These are phyloP conservation scores for Calonectria naviculata DNA, from an alignment of 2,329 filamentous ascomycete genomes.

Conservation along the genomic window DNA sequence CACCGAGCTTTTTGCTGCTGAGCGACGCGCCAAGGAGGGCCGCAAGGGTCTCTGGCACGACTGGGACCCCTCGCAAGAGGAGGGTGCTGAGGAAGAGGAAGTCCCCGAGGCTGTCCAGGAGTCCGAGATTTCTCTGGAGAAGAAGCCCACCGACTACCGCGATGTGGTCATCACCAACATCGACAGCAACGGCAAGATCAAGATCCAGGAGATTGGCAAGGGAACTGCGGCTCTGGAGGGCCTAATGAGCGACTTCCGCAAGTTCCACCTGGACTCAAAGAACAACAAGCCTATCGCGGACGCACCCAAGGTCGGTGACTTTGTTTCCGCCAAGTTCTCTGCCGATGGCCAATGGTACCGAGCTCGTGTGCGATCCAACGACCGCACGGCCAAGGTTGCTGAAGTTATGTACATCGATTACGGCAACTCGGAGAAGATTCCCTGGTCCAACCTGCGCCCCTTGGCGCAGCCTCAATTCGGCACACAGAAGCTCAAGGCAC, in stretches of 20 bases:
- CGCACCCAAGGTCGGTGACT: slow-evolving; percentile 90
- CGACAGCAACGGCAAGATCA: slow-evolving; percentile 83
- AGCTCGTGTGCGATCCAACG: slow-evolving; percentile 89
- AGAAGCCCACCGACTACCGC: slow-evolving; percentile 85
- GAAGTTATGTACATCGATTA: slow-evolving; percentile 97
- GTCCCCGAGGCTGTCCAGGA: slow-evolving; percentile 63
- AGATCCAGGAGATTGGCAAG: slow-evolving; percentile 90
- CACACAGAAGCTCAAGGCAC: slow-evolving; percentile 82
- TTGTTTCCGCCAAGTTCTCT: slow-evolving; percentile 90
- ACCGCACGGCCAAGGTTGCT: slow-evolving; percentile 87
- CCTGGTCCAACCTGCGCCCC: slow-evolving; percentile 87
- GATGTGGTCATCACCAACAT: slow-evolving; percentile 94
- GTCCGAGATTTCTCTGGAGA: slow-evolving; percentile 65
- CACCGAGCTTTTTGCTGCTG: slow-evolving; percentile 86
- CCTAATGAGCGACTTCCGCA: slow-evolving; percentile 90
- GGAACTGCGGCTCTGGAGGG: slow-evolving; percentile 87
- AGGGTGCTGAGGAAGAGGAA: slow-evolving; percentile 65
- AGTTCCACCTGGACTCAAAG: slow-evolving; percentile 86
- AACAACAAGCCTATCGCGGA: slow-evolving; percentile 80
- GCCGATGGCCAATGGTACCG: slow-evolving; percentile 96
- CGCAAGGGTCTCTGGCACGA: slow-evolving; percentile 92
- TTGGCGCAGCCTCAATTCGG: slow-evolving; percentile 84
- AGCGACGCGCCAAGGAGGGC: slow-evolving; percentile 89
- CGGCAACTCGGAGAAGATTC: slow-evolving; percentile 90
- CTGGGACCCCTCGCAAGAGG: slow-evolving; percentile 91